phyloP scores from a whole-genome alignment of 192 early-diverging fungal species.

The Rhizophagus sp. region DNA sequence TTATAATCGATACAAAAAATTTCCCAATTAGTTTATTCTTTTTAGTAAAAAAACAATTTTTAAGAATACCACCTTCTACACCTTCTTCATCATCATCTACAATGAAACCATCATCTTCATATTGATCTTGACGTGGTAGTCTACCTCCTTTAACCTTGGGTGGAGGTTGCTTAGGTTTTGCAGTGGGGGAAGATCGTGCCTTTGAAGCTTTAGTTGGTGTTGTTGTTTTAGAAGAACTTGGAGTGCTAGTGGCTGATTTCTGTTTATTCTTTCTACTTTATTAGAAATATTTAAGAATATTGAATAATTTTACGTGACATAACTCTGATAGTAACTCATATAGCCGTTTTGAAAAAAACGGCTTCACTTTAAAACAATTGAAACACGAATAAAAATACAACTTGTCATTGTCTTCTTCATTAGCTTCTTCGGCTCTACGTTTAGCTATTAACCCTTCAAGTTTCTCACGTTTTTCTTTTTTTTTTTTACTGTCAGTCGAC shows the following conservation, averaged over 20 bases:
- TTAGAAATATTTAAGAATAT: not conserved
- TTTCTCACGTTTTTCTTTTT: not conserved
- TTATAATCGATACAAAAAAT: not conserved
- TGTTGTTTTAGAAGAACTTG: not conserved
- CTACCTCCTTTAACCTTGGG: not conserved
- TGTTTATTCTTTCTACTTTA: not conserved
- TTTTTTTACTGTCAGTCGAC: no score
- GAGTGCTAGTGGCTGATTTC: not conserved
- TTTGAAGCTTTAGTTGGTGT: not conserved
- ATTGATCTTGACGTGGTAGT: not conserved
- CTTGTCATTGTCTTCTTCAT: not conserved
- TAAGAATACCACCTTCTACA: not conserved
- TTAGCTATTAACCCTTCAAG: not conserved
- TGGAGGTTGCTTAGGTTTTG: not conserved
- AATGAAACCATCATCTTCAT: conserved; percentile 14
- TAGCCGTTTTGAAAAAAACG: not conserved
- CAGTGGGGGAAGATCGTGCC: not conserved
- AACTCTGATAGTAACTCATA: not conserved
- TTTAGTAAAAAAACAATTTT: not conserved
- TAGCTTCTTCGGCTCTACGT: not conserved
- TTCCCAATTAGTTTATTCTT: not conserved
- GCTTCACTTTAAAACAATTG: not conserved
- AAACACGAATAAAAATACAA: conserved; percentile 14
- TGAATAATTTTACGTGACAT: not conserved
- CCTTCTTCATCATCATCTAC: not conserved